Conservation (phyloP, 1,284 basidiomycete species). For the Coniferiporia weirii region DNA sequence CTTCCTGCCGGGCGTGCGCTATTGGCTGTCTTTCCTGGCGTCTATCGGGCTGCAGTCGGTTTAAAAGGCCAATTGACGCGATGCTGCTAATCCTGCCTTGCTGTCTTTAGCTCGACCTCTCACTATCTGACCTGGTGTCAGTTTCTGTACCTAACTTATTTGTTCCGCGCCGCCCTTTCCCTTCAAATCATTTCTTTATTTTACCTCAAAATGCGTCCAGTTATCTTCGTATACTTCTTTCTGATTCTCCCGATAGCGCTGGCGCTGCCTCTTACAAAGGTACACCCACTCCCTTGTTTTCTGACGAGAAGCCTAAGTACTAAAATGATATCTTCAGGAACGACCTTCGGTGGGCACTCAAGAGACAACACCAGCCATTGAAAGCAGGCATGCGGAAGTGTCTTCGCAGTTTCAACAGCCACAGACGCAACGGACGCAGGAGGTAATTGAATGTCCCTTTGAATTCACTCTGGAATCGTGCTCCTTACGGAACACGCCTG, state of each 20-base stretch:
- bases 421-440: neutral
- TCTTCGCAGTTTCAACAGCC: neutral
- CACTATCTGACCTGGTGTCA: too few species aligned
- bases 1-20: too few species aligned
- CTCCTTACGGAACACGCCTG: too few species aligned
- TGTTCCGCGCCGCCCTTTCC: too few species aligned
- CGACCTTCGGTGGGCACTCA: neutral
- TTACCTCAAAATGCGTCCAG: neutral
- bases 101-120: too few species aligned
- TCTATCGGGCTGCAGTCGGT: too few species aligned
- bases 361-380: neutral
- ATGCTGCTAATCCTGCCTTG: too few species aligned
- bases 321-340: neutral
- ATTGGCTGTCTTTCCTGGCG: too few species aligned
- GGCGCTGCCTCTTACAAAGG: neutral
- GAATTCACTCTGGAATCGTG: too few species aligned
- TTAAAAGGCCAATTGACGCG: too few species aligned
- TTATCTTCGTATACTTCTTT: neutral
- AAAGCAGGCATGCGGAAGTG: neutral
- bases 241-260: neutral
- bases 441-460: neutral
- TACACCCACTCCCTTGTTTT: neutral
- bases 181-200: neutral
- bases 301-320: neutral
- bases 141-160: too few species aligned